Evolutionary conservation across 208 protist species (phyloP), one percentile per base, ranked within the genome.

Genomic region (Trypanosoma grayi): DNA sequence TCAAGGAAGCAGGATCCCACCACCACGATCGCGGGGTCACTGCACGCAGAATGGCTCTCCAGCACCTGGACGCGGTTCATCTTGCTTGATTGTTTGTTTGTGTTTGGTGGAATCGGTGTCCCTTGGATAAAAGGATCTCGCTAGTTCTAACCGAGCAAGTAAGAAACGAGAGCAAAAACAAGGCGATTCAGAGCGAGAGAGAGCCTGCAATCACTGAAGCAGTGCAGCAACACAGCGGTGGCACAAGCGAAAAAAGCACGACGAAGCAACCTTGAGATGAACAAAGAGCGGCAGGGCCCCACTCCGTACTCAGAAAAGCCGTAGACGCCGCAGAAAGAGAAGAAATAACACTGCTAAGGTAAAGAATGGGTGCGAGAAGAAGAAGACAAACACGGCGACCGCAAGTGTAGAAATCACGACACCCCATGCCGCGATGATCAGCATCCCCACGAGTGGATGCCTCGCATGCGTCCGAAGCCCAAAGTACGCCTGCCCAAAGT

Each of bases 1-100:
- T 97, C 93, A 20, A 97, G 50, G 57, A 95, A 96, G 70, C 87
- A 97, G 0, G 91, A 87, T 14, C 93, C 93, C 9, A 97, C 70
- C 33, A 97, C 89, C 10, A 92, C 77, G 45, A 97, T 79, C 28
- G 66, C 61, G 25, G 84, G 81, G 39, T 65, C 66, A 33, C 51
- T 50, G 37, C 27, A 20, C 9, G 2, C 46, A n/a, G 18, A 53
- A 18, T 94, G 88, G 13, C 55, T 50, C 16, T 71, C 16, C 40
- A 85, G 39, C 5, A 66, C 72, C 28, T 80, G 64, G 50, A 80
- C 55, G 27, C 76, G 77, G 30, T 93, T 72, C 81, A 89, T 90
- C 22, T 9, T 59, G 7, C 16, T 13, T 36, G 6, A 3, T 4
- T 36, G 28, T 8, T 46, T 54, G 10, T 25, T 22, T 31, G 5